Conservation (phyloP, 441 rosid genomes). For the Arabidopsis hybrid region DNA sequence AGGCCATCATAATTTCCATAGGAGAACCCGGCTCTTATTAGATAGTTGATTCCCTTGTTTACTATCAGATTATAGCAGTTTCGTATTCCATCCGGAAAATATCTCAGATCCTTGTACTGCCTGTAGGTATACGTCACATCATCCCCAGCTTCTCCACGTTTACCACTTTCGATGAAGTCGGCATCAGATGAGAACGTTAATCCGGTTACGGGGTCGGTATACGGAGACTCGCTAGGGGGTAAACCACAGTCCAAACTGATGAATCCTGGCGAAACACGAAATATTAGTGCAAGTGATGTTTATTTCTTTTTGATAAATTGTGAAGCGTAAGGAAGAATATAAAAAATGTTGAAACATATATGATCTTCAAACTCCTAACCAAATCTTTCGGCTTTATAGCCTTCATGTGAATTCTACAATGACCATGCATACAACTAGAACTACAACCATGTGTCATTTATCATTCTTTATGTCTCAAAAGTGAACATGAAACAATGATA, state of each 20-base stretch:
- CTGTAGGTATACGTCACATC: neutral
- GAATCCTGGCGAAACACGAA: slow-evolving; percentile 14
- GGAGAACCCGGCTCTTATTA: slow-evolving; percentile 45
- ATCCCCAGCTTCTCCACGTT: neutral
- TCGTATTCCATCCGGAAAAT: slow-evolving; percentile 50
- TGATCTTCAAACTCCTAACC: too few relatives aligned
- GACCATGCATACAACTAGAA: too few relatives aligned
- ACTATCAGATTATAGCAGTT: slow-evolving; percentile 51
- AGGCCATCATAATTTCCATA: slow-evolving; percentile 51
- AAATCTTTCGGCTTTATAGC: too few relatives aligned
- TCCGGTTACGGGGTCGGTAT: slow-evolving; percentile 21
- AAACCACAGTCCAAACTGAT: slow-evolving; percentile 33
- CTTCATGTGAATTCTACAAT: too few relatives aligned
- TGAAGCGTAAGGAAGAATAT: neutral
- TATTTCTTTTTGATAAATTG: too few relatives aligned
- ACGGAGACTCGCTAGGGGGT: neutral
- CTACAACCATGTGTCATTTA: too few relatives aligned
- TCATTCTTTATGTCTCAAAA: too few relatives aligned
- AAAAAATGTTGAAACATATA: too few relatives aligned
- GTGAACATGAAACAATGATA: neutral
- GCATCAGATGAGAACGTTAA: slow-evolving; percentile 25
- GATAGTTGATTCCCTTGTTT: slow-evolving; percentile 28
- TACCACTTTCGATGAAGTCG: slow-evolving; percentile 10
- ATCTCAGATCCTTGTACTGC: slow-evolving; percentile 34
- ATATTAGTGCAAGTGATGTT: neutral